Percentiles rank a stretch among this genome's conserved stretches.
phyloP scores from a whole-genome alignment of 192 early-diverging fungal genomes.

The Rhizoclosmatium sp. region DNA sequence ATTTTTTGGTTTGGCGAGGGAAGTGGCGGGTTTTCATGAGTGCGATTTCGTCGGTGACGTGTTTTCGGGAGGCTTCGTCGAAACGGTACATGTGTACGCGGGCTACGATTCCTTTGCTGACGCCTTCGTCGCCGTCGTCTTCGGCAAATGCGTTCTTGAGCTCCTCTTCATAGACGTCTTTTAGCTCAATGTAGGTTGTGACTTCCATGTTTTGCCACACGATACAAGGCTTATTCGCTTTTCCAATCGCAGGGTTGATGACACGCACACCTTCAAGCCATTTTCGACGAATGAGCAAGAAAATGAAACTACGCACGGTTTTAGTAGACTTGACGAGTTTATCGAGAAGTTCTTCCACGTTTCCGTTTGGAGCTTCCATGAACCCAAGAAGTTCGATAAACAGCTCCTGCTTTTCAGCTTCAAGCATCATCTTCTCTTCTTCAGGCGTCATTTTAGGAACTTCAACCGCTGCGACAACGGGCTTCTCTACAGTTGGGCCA shows the following conservation, averaged over 20 bases:
- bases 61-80: conserved; percentile 49
- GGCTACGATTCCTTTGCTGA: conserved; percentile 38
- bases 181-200: conserved; percentile 54
- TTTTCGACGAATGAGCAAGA: conserved; percentile 56
- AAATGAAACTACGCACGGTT: conserved; percentile 57
- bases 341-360: conserved; percentile 55
- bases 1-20: conserved; percentile 44
- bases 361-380: conserved; percentile 65
- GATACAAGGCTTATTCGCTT: conserved; percentile 38
- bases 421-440: conserved; percentile 33
- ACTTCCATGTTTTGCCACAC: conserved; percentile 60
- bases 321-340: conserved; percentile 49
- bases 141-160: conserved; percentile 42
- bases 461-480: conserved; percentile 8
- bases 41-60: conserved; percentile 55
- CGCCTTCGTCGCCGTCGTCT: neutral
- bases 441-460: conserved; percentile 26
- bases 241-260: conserved; percentile 26
- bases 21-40: conserved; percentile 53
- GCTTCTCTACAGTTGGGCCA: conserved; percentile 10
- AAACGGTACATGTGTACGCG: conserved; percentile 61
- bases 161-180: conserved; percentile 48
- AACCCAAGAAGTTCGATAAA: conserved; percentile 64
- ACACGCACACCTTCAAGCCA: conserved; percentile 56
- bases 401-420: conserved; percentile 51